Conservation (phyloP, 495 filamentous ascomycete species). For the Apiosordaria backusii region DNA sequence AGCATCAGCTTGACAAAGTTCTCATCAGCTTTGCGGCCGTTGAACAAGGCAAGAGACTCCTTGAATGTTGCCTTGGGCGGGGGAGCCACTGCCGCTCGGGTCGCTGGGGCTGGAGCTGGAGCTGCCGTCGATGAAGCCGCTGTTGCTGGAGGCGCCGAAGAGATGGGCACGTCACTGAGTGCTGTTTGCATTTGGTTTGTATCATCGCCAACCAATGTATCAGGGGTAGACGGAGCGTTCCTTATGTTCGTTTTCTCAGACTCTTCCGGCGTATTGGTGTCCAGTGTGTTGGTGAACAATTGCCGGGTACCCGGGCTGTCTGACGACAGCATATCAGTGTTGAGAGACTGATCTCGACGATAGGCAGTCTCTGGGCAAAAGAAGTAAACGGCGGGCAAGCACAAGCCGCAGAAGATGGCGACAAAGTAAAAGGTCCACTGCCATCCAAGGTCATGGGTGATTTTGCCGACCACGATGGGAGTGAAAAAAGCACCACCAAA, state of each 20-base stretch:
- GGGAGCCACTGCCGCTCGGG: not conserved
- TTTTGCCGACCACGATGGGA: slow-evolving; percentile 81
- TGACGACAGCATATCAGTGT: slow-evolving; percentile 50
- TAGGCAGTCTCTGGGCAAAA: slow-evolving; percentile 87
- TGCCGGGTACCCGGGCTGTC: slow-evolving; percentile 12
- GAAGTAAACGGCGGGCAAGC: slow-evolving; percentile 64
- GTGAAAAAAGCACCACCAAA: slow-evolving; percentile 94
- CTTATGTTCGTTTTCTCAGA: not conserved
- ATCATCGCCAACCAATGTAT: not conserved
- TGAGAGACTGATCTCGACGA: slow-evolving; percentile 58
- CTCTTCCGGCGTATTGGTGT: slow-evolving; percentile 22
- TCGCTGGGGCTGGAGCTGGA: not conserved
- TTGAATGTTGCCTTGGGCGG: not conserved
- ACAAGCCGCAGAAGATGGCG: slow-evolving; percentile 63
- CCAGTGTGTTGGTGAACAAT: not conserved
- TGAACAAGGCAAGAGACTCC: slow-evolving; percentile 61
- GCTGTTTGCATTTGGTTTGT: not conserved
- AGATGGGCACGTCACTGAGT: not conserved
- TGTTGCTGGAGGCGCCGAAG: not conserved
- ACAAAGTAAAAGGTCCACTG: slow-evolving; percentile 75
- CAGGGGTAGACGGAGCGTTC: not conserved
- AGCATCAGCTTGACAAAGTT: slow-evolving; percentile 62
- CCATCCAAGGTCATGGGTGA: slow-evolving; percentile 73
- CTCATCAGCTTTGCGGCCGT: slow-evolving; percentile 68
- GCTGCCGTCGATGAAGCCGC: not conserved